These are phyloP conservation scores for Craterostigma plantagineum DNA, from an alignment of 257 asterid species.

Conservation along the genomic window DNA sequence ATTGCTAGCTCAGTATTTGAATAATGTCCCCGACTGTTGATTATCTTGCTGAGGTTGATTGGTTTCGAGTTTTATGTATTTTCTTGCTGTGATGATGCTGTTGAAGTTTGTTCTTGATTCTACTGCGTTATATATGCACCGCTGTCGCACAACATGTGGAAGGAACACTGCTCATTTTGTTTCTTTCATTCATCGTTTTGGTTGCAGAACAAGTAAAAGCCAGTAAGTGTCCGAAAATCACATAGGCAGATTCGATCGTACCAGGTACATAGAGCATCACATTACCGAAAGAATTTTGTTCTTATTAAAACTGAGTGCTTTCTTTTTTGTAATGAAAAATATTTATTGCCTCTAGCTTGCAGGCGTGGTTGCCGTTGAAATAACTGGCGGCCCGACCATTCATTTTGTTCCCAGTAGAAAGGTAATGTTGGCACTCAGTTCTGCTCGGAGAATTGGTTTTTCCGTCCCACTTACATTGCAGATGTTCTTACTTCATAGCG, in stretches of 20 bases:
- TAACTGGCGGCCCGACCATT: constrained; percentile 88
- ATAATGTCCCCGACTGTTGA: too few relatives aligned
- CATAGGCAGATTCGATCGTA: constrained; percentile 86
- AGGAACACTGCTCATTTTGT: constrained; percentile 4
- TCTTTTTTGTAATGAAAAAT: not conserved
- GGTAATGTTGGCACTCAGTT: constrained; percentile 23
- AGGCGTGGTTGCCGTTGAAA: constrained; percentile 94
- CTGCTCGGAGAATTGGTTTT: constrained; percentile 6
- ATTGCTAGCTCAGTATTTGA: too few relatives aligned
- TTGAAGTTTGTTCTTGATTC: not conserved
- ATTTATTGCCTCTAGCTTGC: constrained; percentile 43
- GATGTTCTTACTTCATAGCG: constrained; percentile 11
- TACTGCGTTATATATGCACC: too few relatives aligned
- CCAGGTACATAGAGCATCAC: constrained; percentile 36
- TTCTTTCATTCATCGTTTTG: constrained; percentile 1
- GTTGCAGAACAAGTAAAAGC: constrained; percentile 59
- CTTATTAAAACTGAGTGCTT: not conserved
- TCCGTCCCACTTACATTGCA: not conserved
- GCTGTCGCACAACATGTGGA: too few relatives aligned
- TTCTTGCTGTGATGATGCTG: not conserved
- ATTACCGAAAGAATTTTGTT: not conserved
- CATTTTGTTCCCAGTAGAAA: constrained; percentile 79
- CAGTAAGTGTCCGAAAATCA: constrained; percentile 44
- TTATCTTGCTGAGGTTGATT: too few relatives aligned
- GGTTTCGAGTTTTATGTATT: too few relatives aligned